Conservation (phyloP, 495 filamentous ascomycete species). For the Elaphomyces granulatus region DNA sequence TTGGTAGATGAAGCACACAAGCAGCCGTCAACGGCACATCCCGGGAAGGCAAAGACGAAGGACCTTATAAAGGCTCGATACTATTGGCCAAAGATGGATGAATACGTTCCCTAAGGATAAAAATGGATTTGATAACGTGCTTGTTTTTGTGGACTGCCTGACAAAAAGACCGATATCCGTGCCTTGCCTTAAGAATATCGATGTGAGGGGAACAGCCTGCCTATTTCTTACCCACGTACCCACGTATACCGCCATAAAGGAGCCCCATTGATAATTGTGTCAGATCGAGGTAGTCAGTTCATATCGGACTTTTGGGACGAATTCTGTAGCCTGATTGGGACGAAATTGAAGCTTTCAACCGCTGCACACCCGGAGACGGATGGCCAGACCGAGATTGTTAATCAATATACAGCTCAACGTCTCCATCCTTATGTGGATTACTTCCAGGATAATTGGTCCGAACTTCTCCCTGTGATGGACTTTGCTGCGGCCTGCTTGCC, state of each 20-base stretch:
- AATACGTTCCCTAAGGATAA: slow-evolving; percentile 1
- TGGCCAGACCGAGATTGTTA: slow-evolving; percentile 4
- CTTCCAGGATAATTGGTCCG: slow-evolving; percentile 5
- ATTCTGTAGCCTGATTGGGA: slow-evolving; percentile 6
- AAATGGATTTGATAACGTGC: background rate
- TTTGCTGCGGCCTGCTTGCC: background rate
- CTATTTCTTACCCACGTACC: slow-evolving; percentile 1
- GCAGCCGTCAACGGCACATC: slow-evolving; percentile 1
- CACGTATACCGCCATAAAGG: too few relatives aligned
- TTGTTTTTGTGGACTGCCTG: slow-evolving; percentile 7
- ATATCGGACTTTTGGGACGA: slow-evolving; percentile 6
- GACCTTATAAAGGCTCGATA: background rate
- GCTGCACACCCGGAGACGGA: slow-evolving; percentile 10
- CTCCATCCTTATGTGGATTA: slow-evolving; percentile 2
- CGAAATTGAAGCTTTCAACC: slow-evolving; percentile 11
- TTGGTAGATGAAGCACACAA: slow-evolving; percentile 5
- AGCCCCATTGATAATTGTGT: too few relatives aligned
- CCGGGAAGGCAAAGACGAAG: slow-evolving; percentile 1
- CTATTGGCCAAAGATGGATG: background rate
- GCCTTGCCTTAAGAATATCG: slow-evolving; percentile 5
- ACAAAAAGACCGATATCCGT: slow-evolving; percentile 5
- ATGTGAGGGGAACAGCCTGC: background rate
- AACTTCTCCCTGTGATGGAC: slow-evolving; percentile 1
- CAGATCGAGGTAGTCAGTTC: slow-evolving; percentile 12
- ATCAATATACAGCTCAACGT: slow-evolving; percentile 2